Conservation (phyloP, 2,329 filamentous ascomycete genomes). For the Penicillium sp. region DNA sequence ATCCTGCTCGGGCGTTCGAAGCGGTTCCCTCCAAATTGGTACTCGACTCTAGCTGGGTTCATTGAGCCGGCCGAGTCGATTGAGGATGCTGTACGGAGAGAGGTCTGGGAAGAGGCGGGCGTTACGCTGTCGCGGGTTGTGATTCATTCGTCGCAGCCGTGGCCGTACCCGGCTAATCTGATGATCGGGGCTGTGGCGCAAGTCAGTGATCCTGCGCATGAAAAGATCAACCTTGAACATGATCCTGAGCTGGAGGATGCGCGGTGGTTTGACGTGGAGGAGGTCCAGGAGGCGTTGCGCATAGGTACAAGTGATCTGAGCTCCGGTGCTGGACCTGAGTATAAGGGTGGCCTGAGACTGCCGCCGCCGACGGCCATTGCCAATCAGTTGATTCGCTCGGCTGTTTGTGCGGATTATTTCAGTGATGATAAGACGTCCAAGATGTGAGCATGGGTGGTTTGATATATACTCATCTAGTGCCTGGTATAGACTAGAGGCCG, state of each 20-base stretch:
- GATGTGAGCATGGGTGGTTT: constrained; percentile 23
- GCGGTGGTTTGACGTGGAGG: constrained; percentile 77
- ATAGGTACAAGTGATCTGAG: constrained; percentile 63
- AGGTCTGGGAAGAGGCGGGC: constrained; percentile 82
- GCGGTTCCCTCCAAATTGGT: constrained; percentile 78
- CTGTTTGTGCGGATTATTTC: constrained; percentile 65
- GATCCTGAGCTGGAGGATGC: constrained; percentile 89
- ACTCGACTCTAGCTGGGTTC: constrained; percentile 81
- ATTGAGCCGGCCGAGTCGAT: constrained; percentile 79
- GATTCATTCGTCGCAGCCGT: constrained; percentile 77
- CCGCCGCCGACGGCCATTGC: constrained; percentile 88
- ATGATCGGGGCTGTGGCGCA: constrained; percentile 89
- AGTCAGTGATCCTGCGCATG: constrained; percentile 65
- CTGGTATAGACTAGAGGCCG: too few relatives aligned
- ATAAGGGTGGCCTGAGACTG: constrained; percentile 69
- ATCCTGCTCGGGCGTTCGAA: constrained; percentile 80
- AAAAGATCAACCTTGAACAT: constrained; percentile 74
- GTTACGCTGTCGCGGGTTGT: constrained; percentile 70
- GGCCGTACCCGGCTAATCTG: constrained; percentile 77
- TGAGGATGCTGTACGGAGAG: constrained; percentile 74
- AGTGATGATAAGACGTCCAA: constrained; percentile 51
- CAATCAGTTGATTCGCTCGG: constrained; percentile 75
- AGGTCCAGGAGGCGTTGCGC: constrained; percentile 67
- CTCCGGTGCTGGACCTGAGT: constrained; percentile 57
- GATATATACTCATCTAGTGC: not conserved